Base-by-base conservation (phyloP, 2,329 filamentous ascomycete species). In the Beauveria pseudobassiana region DNA sequence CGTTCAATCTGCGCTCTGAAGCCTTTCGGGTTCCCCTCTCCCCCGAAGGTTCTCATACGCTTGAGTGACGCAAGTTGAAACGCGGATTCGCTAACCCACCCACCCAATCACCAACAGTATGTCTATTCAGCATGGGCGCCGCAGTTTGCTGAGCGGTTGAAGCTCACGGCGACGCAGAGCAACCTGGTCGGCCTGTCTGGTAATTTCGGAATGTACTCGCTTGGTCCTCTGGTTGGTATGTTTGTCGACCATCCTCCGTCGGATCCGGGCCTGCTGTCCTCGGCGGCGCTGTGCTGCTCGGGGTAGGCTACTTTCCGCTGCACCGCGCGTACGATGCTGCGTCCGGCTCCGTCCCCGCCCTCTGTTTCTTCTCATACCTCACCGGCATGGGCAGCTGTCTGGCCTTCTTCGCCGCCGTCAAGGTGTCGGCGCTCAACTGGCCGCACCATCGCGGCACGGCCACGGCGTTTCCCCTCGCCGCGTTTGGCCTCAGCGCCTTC, bases 51-150 rank as follows among this genome's bases (percentile, higher is more conserved):
- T 16, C 30, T 20, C 38, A 24, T 16, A 22, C 22, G 14, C 30
- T 45, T 18, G 30, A 16, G 49, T 53, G 50, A 53, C 50, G 20
- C 49, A 42, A 7, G 18, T 40, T 51, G 50, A 49, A 58, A 46
- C 53, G 45, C 54, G 40, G 14, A 49, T 63, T 30, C 28, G 49
- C 58, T 60, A 30, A 59, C 46, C 4, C 26, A 16, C 8, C 30
- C 30, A 34, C 30, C 45, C 28, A 18, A 14, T 45, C 24, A 56
- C 42, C 18, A 57, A 55, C 71, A 97, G 91, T 98, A 99, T 84
- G 93, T 93, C 71, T 99, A 97, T 76, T 97, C 92, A 61, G 93
- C 93, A 75, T 99, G 95, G 93, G 92, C 91, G 16, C 95, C 95
- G 22, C 93, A 97, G 76, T 97, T 97, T 72, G 92, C 93, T 55